Base-by-base conservation (phyloP, 108 stramenopile genomes). In the Pseudonitzschia multiseries region DNA sequence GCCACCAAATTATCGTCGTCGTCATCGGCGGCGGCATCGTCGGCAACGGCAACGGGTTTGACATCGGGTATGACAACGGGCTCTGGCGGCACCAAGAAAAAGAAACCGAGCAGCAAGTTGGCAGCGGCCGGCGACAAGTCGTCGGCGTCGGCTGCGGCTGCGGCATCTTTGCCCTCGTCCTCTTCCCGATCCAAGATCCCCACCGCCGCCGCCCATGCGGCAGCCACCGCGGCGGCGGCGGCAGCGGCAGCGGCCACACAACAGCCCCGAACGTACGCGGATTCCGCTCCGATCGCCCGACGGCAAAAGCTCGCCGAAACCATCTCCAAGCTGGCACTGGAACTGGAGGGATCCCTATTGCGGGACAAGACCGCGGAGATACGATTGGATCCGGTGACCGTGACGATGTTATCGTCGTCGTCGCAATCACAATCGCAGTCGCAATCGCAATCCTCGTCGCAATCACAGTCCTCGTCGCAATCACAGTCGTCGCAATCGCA, bases 271-370 rank as follows among this genome's bases (percentile, higher is more conserved):
- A 32, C 73, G 13, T 83, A 83, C 40, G 71, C 74, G 0, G 67
- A 79, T 15, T 72, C 67, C 53, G 24, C 71, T n/a, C 82, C 82
- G 20, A 3, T 42, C 26, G 59, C 65, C 24, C 77, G 82, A 64
- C 77, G 82, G 21, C 40, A 77, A 41, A 73, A 68, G 18, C 75
- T 83, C 50, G 20, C 68, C 54, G 82, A 83, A 61, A 50, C 29
- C 18, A 59, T 83, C 21, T 31, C 66, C 2, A 32, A 75, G 43
- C 40, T 62, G 13, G 82, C 82, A 22, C 17, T 53, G 28, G 52
- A 62, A 53, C 32, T 79, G 17, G 71, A 79, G 36, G 63, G n/a
- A n/a, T n/a, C n/a, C 6, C 18, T 28, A 28, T 3, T 31, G 60
- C 33, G 61, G 41, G 40, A 69, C 5, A 50, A 46, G n/a, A 50